Evolutionary conservation across 345 rosid genomes (phyloP).

Genomic region (Brassica carinata): DNA sequence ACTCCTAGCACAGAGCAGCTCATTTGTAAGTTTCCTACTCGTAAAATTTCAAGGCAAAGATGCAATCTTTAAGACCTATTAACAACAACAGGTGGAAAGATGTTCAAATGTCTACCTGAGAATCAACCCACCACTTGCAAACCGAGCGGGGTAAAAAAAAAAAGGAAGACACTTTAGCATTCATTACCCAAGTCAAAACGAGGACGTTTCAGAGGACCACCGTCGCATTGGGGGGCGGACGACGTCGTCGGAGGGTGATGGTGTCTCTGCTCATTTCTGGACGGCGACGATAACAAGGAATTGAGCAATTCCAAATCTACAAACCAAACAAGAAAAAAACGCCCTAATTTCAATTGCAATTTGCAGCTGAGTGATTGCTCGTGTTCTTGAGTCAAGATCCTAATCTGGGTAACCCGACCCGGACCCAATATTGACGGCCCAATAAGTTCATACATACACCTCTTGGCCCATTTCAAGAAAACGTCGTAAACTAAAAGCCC

Average conservation of each 20-base stretch:
- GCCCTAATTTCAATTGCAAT: constrained; percentile 7
- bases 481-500: neutral
- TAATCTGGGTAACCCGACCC: constrained; percentile 7
- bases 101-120: neutral
- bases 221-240: constrained; percentile 35
- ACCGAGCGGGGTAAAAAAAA: neutral
- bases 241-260: constrained; percentile 43
- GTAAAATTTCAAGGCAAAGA: neutral
- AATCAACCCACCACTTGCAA: neutral
- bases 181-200: constrained; percentile 61
- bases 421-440: constrained; percentile 18
- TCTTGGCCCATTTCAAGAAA: neutral
- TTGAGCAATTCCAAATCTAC: neutral
- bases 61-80: neutral
- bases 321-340: too few species aligned
- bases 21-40: too few species aligned
- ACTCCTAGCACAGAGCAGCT: neutral
- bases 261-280: constrained; percentile 55
- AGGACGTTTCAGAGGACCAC: constrained; percentile 55
- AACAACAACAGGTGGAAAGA: neutral
- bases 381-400: neutral
- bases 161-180: neutral
- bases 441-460: neutral
- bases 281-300: neutral
- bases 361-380: neutral